Conservation (phyloP, 1,139 yeast genomes). For the Pichia sp. region DNA sequence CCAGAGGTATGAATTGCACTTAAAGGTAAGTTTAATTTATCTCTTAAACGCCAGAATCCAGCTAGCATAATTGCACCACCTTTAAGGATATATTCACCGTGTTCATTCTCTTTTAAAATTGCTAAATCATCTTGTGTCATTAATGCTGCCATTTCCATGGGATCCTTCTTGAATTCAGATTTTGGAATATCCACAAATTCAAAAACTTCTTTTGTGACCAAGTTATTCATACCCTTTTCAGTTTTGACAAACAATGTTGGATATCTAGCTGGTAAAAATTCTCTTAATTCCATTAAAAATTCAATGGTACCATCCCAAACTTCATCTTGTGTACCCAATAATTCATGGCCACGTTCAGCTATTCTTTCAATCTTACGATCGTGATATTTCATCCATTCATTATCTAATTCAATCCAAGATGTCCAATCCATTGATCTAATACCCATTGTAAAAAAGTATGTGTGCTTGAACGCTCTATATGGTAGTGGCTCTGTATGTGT, state of each 20-base stretch:
- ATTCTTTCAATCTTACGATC: conserved; percentile 45
- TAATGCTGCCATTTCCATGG: conserved; percentile 50
- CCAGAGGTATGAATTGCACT: conserved; percentile 55
- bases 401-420: conserved; percentile 61
- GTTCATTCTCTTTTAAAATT: conserved; percentile 51
- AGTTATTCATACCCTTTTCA: conserved; percentile 42
- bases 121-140: conserved; percentile 66
- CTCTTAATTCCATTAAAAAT: conserved; percentile 45
- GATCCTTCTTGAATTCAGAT: conserved; percentile 39
- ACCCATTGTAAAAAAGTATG: conserved; percentile 57
- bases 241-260: conserved; percentile 48
- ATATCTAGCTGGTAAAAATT: conserved; percentile 50
- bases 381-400: conserved; percentile 54
- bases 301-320: conserved; percentile 55
- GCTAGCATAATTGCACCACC: conserved; percentile 59
- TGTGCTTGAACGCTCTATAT: conserved; percentile 56
- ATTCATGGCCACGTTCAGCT: conserved; percentile 38
- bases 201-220: conserved; percentile 47
- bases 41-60: conserved; percentile 58
- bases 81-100: conserved; percentile 49
- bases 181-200: conserved; percentile 30
- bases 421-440: conserved; percentile 53
- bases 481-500: conserved; percentile 48
- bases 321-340: conserved; percentile 46
- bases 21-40: conserved; percentile 48